These are phyloP conservation scores for Myriangium duriaei DNA, from an alignment of 2,329 filamentous ascomycete species.

Conservation along the genomic window DNA sequence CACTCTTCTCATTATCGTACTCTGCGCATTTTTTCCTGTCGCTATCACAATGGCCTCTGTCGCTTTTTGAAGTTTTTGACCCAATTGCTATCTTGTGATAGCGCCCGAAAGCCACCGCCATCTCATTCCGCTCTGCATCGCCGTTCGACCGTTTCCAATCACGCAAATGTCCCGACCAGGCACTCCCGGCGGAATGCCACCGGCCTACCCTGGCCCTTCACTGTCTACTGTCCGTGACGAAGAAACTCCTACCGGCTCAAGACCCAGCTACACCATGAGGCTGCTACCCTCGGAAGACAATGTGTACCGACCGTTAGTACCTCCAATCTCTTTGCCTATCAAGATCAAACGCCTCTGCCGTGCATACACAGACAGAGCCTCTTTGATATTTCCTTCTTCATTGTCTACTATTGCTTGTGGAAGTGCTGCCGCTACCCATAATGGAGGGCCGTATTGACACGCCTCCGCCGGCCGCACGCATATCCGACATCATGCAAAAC, in stretches of 20 bases:
- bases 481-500: constrained; percentile 22
- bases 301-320: constrained; percentile 32
- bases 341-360: constrained; percentile 2
- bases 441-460: constrained; percentile 14
- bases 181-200: constrained; percentile 18
- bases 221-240: constrained; percentile 30
- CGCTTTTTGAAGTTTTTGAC: no score
- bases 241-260: constrained; percentile 19
- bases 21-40: no score
- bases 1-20: no score
- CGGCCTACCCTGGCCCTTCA: constrained; percentile 29
- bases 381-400: constrained; percentile 12
- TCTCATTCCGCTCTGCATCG: no score
- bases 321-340: constrained; percentile 20
- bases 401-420: not conserved
- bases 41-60: no score
- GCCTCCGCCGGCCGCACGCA: constrained; percentile 16
- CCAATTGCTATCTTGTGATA: no score
- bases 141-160: constrained; percentile 7
- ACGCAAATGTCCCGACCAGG: not conserved
- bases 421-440: constrained; percentile 1
- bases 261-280: constrained; percentile 36
- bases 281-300: constrained; percentile 36
- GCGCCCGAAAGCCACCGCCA: no score
- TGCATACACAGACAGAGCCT: constrained; percentile 1